phyloP scores from a whole-genome alignment of 176 grass and related monocot genomes.

The Aegilops sharonensis region DNA sequence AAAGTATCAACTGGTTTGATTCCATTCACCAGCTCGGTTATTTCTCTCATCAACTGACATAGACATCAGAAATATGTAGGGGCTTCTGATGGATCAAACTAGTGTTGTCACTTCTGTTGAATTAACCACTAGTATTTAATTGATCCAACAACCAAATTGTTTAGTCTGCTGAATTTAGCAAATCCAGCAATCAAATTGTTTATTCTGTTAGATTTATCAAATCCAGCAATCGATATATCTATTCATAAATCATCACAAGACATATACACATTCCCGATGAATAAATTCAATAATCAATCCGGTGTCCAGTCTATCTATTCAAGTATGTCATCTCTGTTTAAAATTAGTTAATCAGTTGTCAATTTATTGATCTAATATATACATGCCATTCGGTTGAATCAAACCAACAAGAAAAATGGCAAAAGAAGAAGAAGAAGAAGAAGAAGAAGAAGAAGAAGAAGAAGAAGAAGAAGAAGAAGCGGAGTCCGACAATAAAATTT shows the following conservation, averaged over 20 bases:
- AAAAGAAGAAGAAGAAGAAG: not conserved
- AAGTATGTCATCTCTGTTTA: not conserved
- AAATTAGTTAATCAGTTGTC: not conserved
- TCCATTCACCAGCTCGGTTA: not conserved
- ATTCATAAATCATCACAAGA: not conserved
- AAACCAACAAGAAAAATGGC: not conserved
- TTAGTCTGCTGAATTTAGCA: not conserved
- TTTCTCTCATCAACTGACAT: not conserved
- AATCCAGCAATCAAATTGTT: not conserved
- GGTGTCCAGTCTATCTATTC: not conserved
- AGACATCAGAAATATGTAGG: not conserved
- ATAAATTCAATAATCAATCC: not conserved
- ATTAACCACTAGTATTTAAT: not conserved
- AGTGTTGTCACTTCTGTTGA: not conserved
- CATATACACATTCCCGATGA: not conserved
- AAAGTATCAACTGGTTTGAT: not conserved
- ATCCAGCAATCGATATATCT: not conserved
- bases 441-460: not conserved
- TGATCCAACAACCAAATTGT: not conserved
- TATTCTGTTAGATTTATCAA: not conserved
- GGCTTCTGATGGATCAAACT: not conserved
- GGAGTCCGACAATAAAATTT: not conserved
- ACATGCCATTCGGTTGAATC: not conserved
- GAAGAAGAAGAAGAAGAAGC: not conserved
- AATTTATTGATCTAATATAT: not conserved